phyloP scores from a whole-genome alignment of 2,329 filamentous ascomycete species.

The Ophiostoma piceae region DNA sequence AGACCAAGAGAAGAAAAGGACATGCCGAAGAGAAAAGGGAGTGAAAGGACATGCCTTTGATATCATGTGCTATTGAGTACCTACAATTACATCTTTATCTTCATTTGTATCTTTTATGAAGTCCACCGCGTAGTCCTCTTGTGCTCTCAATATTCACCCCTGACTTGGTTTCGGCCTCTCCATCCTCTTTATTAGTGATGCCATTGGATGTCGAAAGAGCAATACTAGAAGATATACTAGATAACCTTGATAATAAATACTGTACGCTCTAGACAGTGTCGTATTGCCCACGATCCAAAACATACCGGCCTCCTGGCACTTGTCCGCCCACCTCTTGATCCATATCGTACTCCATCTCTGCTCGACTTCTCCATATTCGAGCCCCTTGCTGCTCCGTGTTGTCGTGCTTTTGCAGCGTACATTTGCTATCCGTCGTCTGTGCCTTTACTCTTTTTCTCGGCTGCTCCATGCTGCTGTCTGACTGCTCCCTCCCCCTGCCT shows the following conservation, averaged over 20 bases:
- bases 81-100: no score
- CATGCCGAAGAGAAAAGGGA: background rate
- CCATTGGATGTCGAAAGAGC: background rate
- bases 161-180: background rate
- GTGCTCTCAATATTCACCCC: background rate
- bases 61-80: no score
- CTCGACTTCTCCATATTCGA: background rate
- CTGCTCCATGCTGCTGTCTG: background rate
- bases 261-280: background rate
- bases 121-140: background rate
- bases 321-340: background rate
- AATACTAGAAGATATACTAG: background rate
- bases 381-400: conserved; percentile 1
- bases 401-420: background rate
- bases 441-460: no score
- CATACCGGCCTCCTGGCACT: background rate
- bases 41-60: background rate
- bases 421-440: background rate
- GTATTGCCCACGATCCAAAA: conserved; percentile 6
- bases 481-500: conserved; percentile 8
- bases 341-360: background rate
- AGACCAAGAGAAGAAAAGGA: background rate
- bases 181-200: background rate
- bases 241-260: no score
- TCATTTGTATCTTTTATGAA: background rate